Evolutionary conservation across 768 basidiomycete species (phyloP), one percentile per base, ranked within the genome.

Genomic region (Tylopilus subfusipes): DNA sequence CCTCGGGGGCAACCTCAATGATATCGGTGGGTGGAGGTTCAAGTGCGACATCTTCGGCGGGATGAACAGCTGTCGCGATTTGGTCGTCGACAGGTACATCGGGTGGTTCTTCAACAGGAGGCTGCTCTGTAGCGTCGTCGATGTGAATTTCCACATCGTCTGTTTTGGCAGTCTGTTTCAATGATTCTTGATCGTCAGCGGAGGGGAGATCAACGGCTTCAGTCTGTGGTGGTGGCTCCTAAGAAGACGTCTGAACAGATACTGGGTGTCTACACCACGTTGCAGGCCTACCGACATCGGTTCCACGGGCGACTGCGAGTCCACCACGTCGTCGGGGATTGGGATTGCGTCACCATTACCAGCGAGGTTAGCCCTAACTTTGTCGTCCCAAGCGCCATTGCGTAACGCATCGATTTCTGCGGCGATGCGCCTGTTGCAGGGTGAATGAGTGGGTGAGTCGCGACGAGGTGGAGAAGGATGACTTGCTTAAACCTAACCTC

Each of bases 371-470:
- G 65, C 63, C 55, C 62, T 70, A 18, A 86, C 79, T 59, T 71
- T 72, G 46, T 76, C 74, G 61, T 88, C 86, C 81, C 84, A 83
- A 49, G 72, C 69, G 1, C 90, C 90, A 13, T 78, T 73, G 25
- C 85, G 83, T 56, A 93, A 88, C 2, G 83, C 82, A 47, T 89
- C 82, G 42, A 94, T 90, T 70, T 95, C 93, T 4, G 78, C 71
- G 19, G 85, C 76, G 14, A 93, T 75, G 31, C 70, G 71, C 69
- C 91, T 92, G 9, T 9, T 18, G 34, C 13, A 34, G 19, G 5
- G 43, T n/a, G 31, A 22, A 49, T 58, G 45, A 44, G 19, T 18
- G 31, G 22, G n/a, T 10, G 48, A n/a, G n/a, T 27, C 16, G 21
- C 44, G 18, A 13, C 2, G n/a, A 42, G 31, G 33, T 14, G 13